These are phyloP conservation scores for Melanomma pulvis-pyrius DNA, from an alignment of 495 filamentous ascomycete genomes.

Conservation along the genomic window DNA sequence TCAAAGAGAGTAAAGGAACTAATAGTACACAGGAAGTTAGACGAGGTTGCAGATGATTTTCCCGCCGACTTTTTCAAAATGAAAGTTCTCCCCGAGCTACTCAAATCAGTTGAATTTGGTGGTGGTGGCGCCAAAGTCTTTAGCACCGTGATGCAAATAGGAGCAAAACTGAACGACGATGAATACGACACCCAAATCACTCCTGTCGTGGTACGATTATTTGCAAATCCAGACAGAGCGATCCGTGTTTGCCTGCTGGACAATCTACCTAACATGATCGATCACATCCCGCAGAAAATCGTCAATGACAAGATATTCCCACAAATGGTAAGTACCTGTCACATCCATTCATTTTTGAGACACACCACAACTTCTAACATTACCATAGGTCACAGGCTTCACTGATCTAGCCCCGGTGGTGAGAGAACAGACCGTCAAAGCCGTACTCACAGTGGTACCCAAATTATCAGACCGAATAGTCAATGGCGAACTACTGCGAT, in stretches of 20 bases:
- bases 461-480: conserved; percentile 92
- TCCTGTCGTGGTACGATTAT: conserved; percentile 84
- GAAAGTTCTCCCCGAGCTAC: conserved; percentile 92
- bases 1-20: conserved; percentile 32
- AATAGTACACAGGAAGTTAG: conserved; percentile 66
- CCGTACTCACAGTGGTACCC: conserved; percentile 77
- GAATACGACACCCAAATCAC: conserved; percentile 85
- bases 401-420: conserved; percentile 88
- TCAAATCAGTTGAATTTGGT: conserved; percentile 96
- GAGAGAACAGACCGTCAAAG: conserved; percentile 92
- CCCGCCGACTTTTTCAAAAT: conserved; percentile 97
- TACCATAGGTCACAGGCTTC: conserved; percentile 73
- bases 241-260: conserved; percentile 90
- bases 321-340: conserved; percentile 67
- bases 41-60: conserved; percentile 86
- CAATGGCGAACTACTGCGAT: conserved; percentile 88
- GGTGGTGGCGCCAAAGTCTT: conserved; percentile 95
- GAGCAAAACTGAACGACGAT: conserved; percentile 79
- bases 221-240: conserved; percentile 87
- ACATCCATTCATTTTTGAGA: neutral
- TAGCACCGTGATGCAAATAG: conserved; percentile 83
- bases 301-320: conserved; percentile 98
- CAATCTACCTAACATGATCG: conserved; percentile 87
- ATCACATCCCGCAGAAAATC: conserved; percentile 81
- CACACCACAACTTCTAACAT: neutral